These are phyloP conservation scores for Candida neerlandica DNA, from an alignment of 1,139 yeast species.

Conservation along the genomic window DNA sequence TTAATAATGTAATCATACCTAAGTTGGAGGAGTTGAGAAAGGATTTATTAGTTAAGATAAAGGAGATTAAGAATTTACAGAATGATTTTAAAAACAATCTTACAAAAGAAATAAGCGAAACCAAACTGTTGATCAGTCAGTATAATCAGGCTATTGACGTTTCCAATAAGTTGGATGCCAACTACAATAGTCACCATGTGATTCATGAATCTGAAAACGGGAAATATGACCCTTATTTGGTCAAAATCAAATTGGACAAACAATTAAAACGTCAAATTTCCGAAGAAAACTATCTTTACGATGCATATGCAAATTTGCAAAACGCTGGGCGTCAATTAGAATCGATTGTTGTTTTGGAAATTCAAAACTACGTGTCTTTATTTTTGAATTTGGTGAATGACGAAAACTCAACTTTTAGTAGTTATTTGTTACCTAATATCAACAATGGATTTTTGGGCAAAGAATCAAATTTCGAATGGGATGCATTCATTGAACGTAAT, in stretches of 20 bases:
- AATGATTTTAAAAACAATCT: constrained; percentile 83
- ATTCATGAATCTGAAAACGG: constrained; percentile 34
- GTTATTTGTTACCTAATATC: constrained; percentile 65
- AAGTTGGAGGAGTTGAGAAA: constrained; percentile 82
- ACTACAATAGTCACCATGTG: constrained; percentile 19
- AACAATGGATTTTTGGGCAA: constrained; percentile 75
- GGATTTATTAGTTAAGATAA: constrained; percentile 80
- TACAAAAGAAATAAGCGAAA: constrained; percentile 64
- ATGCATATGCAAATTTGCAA: constrained; percentile 86
- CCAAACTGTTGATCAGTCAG: constrained; percentile 53
- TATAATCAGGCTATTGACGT: constrained; percentile 48
- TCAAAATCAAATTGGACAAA: constrained; percentile 70
- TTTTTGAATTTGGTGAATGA: constrained; percentile 70
- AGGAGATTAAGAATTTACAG: constrained; percentile 79
- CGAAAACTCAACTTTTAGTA: constrained; percentile 70
- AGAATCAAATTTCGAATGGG: constrained; percentile 88
- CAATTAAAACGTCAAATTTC: constrained; percentile 75
- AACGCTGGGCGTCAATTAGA: constrained; percentile 88
- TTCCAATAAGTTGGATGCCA: constrained; percentile 35
- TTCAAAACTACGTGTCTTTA: constrained; percentile 76
- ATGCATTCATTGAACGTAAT: constrained; percentile 73
- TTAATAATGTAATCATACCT: constrained; percentile 71
- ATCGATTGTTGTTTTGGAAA: constrained; percentile 80
- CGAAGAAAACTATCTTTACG: constrained; percentile 85
- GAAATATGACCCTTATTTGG: constrained; percentile 78